Evolutionary conservation across 768 basidiomycete genomes (phyloP).

Genomic region (Boletus pseudopeckii): DNA sequence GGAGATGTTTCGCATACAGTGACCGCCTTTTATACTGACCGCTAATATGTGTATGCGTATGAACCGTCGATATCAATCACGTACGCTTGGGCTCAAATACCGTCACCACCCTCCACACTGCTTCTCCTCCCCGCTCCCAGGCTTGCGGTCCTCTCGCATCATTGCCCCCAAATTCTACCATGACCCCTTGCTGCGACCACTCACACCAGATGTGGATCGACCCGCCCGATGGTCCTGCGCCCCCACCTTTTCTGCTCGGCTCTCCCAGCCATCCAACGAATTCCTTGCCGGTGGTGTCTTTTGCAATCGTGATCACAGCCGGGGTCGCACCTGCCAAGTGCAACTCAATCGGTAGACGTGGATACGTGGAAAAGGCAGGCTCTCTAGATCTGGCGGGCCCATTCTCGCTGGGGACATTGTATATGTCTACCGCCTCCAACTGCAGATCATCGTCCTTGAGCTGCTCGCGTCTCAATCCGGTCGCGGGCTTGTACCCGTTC

Average conservation of each 20-base stretch:
- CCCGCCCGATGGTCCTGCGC: constrained; percentile 76
- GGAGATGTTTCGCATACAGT: background rate
- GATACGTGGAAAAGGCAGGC: constrained; percentile 54
- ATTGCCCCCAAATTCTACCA: constrained; percentile 83
- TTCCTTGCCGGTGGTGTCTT: constrained; percentile 66
- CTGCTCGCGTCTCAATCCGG: constrained; percentile 42
- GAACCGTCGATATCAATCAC: background rate
- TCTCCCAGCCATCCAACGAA: constrained; percentile 78
- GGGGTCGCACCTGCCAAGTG: constrained; percentile 38
- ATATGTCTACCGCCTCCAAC: constrained; percentile 78
- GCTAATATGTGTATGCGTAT: too few relatives aligned
- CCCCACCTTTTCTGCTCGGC: constrained; percentile 88
- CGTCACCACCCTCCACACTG: constrained; percentile 72
- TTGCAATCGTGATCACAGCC: constrained; percentile 39
- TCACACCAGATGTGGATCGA: constrained; percentile 94
- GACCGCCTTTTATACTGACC: constrained; percentile 6
- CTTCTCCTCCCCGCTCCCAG: constrained; percentile 85
- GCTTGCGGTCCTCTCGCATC: constrained; percentile 77
- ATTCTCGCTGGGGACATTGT: constrained; percentile 52
- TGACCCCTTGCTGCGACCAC: constrained; percentile 77
- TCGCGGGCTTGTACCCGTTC: constrained; percentile 57
- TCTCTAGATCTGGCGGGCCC: constrained; percentile 45
- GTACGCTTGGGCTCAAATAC: constrained; percentile 42
- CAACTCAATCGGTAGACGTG: constrained; percentile 51
- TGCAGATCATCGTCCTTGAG: constrained; percentile 49